A percentile compares a stretch with the other conserved stretches of the same genome.
phyloP scores from a whole-genome alignment of 805 yeast species.

The Kurtzmaniella fragi region DNA sequence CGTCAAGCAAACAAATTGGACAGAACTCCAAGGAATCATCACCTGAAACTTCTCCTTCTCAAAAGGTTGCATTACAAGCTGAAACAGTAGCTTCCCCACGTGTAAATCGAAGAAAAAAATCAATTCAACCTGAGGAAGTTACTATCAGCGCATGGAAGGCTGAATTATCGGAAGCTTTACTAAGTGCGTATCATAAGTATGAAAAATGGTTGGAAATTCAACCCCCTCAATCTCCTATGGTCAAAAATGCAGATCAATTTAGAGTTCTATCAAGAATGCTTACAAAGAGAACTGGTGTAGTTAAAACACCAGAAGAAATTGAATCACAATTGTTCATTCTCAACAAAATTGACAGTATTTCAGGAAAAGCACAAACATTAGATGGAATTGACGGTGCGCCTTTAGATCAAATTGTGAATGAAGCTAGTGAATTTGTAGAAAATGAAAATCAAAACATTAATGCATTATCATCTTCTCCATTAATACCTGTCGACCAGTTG shows the following conservation, averaged over 20 bases:
- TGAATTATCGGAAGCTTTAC: slow-evolving; percentile 29
- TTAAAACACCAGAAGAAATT: slow-evolving; percentile 35
- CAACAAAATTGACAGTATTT: slow-evolving; percentile 18
- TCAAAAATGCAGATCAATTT: slow-evolving; percentile 33
- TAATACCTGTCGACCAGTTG: background rate
- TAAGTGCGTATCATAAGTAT: slow-evolving; percentile 31
- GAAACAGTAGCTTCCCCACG: slow-evolving; percentile 25
- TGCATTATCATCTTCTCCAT: background rate
- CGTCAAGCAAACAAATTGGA: background rate
- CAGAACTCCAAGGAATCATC: slow-evolving; percentile 2
- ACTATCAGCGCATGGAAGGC: slow-evolving; percentile 23
- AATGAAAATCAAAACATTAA: background rate
- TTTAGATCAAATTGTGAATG: background rate
- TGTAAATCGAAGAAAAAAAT: slow-evolving; percentile 5
- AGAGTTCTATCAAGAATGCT: slow-evolving; percentile 38
- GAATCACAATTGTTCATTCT: slow-evolving; percentile 23
- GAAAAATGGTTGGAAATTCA: slow-evolving; percentile 24
- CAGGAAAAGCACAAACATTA: slow-evolving; percentile 2
- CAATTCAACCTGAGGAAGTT: slow-evolving; percentile 10
- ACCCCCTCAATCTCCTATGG: slow-evolving; percentile 13
- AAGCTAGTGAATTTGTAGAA: background rate
- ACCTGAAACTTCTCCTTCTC: slow-evolving; percentile 27
- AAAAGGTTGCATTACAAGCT: slow-evolving; percentile 31
- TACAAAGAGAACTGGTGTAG: slow-evolving; percentile 28
- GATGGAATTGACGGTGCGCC: too few relatives aligned